Evolutionary conservation across 2,329 filamentous ascomycete genomes (phyloP).

Genomic region (Trematosphaeria pertusa): DNA sequence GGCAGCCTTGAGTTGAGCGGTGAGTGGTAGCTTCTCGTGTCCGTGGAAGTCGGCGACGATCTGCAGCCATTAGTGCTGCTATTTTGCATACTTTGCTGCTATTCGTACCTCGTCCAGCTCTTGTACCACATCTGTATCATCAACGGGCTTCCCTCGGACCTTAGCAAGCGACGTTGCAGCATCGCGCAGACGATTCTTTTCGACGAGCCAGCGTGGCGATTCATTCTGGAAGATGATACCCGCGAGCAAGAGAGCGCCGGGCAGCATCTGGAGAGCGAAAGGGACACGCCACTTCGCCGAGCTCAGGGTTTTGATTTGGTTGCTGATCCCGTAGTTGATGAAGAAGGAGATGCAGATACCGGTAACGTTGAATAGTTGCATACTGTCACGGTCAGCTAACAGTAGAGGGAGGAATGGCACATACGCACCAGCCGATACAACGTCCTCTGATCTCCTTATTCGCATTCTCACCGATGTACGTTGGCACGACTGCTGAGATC

Average conservation of each 20-base stretch:
- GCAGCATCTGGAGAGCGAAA: slow-evolving; percentile 61
- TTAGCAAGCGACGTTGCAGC: slow-evolving; percentile 51
- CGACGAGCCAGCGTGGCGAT: slow-evolving; percentile 62
- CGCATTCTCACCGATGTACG: slow-evolving; percentile 55
- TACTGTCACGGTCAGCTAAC: slow-evolving; percentile 19
- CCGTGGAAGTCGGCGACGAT: slow-evolving; percentile 52
- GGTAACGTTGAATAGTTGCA: slow-evolving; percentile 52
- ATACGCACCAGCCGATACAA: slow-evolving; percentile 46
- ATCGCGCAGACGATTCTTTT: slow-evolving; percentile 56
- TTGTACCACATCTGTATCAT: slow-evolving; percentile 45
- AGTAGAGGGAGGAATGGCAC: neutral
- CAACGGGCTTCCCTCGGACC: slow-evolving; percentile 46
- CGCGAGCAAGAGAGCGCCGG: slow-evolving; percentile 57
- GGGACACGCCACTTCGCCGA: slow-evolving; percentile 62
- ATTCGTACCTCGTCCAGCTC: slow-evolving; percentile 55
- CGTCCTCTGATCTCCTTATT: slow-evolving; percentile 51
- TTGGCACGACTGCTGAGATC: slow-evolving; percentile 52
- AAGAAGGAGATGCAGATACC: slow-evolving; percentile 60
- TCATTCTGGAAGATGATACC: slow-evolving; percentile 61
- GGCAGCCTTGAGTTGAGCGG: slow-evolving; percentile 47
- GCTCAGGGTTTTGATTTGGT: slow-evolving; percentile 51
- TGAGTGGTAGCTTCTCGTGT: slow-evolving; percentile 50
- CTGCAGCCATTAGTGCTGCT: no score
- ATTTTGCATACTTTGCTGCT: no score
- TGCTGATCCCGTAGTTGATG: slow-evolving; percentile 60